Evolutionary conservation across 1,139 yeast genomes (phyloP).

Genomic region (Waltiozyma sp.): DNA sequence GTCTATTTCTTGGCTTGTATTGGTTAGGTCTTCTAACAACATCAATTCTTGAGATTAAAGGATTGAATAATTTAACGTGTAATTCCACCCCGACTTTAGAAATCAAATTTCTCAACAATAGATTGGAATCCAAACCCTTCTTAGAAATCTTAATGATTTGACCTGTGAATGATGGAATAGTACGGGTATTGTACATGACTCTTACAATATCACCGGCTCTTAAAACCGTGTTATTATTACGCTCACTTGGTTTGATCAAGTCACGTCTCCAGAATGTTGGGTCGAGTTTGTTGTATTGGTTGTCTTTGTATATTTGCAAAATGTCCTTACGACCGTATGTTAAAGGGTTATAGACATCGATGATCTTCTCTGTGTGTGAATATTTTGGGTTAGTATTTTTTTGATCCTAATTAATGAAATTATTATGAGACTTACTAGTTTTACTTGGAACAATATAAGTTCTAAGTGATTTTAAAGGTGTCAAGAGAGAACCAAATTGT

Average conservation of each 20-base stretch:
- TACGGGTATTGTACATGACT: conserved; percentile 55
- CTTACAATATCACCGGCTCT: conserved; percentile 77
- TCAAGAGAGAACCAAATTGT: not conserved
- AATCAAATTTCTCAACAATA: conserved; percentile 69
- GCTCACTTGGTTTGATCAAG: conserved; percentile 37
- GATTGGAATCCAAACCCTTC: conserved; percentile 56
- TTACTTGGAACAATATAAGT: conserved; percentile 15
- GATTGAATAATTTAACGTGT: conserved; percentile 69
- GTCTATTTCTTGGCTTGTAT: conserved; percentile 68
- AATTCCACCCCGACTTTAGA: conserved; percentile 73
- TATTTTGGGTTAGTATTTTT: conserved; percentile 10
- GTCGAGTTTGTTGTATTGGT: conserved; percentile 41
- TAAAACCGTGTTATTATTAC: conserved; percentile 25
- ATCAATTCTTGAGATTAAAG: conserved; percentile 65
- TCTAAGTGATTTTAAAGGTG: not conserved
- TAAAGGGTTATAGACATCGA: conserved; percentile 25
- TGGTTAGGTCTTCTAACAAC: conserved; percentile 59
- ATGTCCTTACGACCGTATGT: conserved; percentile 16
- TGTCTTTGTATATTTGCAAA: conserved; percentile 11
- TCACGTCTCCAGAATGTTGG: conserved; percentile 63
- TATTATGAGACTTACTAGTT: conserved; percentile 7
- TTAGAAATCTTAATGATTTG: conserved; percentile 68
- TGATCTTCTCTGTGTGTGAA: conserved; percentile 15
- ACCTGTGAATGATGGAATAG: conserved; percentile 51
- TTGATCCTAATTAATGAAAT: too few relatives aligned